A percentile compares a stretch with the other conserved stretches of the same genome.
These are phyloP conservation scores for Suillus subluteus DNA, from an alignment of 768 basidiomycete genomes.

Conservation along the genomic window DNA sequence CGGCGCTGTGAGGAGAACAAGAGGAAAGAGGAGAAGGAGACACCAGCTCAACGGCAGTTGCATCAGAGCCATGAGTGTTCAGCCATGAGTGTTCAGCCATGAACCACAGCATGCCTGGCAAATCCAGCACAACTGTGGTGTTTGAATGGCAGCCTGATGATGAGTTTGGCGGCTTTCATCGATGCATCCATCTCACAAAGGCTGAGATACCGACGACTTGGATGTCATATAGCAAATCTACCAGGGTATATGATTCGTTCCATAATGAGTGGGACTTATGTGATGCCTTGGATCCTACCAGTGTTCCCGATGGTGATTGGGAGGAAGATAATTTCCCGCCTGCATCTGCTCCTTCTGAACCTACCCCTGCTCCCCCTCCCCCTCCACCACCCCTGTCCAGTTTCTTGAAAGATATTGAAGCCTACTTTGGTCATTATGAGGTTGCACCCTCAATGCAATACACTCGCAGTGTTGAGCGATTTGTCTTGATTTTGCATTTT, in stretches of 20 bases:
- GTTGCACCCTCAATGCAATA: not conserved
- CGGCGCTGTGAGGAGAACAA: not conserved
- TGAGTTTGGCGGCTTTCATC: not conserved
- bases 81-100: not conserved
- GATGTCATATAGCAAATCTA: not conserved
- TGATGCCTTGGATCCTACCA: not conserved
- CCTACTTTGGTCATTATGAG: not conserved
- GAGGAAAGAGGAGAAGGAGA: not conserved
- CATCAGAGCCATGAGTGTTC: not conserved
- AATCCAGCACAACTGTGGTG: not conserved
- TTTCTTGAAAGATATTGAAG: not conserved
- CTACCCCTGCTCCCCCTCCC: not conserved
- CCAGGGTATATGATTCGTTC: constrained; percentile 1
- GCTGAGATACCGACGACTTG: not conserved
- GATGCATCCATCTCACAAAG: not conserved
- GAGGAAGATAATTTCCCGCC: constrained; percentile 2
- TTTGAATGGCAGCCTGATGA: constrained; percentile 2
- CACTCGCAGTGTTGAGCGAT: not conserved
- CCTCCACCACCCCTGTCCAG: not conserved
- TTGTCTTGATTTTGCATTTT: not conserved
- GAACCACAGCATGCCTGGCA: not conserved
- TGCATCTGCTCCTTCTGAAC: not conserved
- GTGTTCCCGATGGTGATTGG: not conserved
- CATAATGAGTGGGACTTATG: constrained; percentile 6
- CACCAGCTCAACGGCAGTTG: not conserved